phyloP scores from a whole-genome alignment of 2,329 filamentous ascomycete genomes.

The Didymella segeticola region DNA sequence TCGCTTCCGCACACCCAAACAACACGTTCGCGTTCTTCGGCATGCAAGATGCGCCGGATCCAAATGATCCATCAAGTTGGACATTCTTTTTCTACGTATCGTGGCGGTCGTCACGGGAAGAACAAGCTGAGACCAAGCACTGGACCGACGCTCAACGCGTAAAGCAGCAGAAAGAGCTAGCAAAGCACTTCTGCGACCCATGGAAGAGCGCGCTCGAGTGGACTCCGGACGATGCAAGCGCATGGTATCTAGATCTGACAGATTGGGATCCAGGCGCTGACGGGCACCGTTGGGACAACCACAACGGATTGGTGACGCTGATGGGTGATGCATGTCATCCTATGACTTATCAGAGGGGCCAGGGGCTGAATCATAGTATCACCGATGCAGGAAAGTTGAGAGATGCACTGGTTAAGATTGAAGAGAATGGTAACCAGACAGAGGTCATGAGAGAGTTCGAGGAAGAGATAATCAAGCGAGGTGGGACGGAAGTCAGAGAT shows the following conservation, averaged over 20 bases:
- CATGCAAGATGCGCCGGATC: conserved; percentile 51
- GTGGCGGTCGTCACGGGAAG: conserved; percentile 49
- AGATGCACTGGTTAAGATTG: conserved; percentile 37
- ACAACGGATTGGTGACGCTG: conserved; percentile 46
- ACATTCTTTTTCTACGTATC: conserved; percentile 59
- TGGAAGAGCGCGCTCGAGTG: conserved; percentile 51
- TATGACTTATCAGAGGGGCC: conserved; percentile 56
- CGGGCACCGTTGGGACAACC: conserved; percentile 44
- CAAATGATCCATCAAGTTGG: conserved; percentile 51
- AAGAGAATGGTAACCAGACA: conserved; percentile 29
- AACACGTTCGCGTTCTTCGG: conserved; percentile 56
- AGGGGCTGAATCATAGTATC: conserved; percentile 58
- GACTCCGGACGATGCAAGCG: conserved; percentile 39
- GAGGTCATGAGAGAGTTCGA: conserved; percentile 51
- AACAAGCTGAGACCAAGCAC: conserved; percentile 49
- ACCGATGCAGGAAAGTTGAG: conserved; percentile 53
- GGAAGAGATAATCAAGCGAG: conserved; percentile 52
- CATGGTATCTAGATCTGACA: conserved; percentile 46
- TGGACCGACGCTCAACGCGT: conserved; percentile 49
- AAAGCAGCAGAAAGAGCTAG: conserved; percentile 50
- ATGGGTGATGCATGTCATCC: conserved; percentile 52
- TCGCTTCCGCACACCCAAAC: conserved; percentile 53
- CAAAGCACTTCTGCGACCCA: conserved; percentile 52
- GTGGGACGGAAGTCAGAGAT: conserved; percentile 42
- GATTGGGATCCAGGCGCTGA: conserved; percentile 46